Percentiles rank a stretch among this genome's conserved stretches.
Conservation (phyloP, 768 basidiomycete species). For the Thelephora ganbajun region DNA sequence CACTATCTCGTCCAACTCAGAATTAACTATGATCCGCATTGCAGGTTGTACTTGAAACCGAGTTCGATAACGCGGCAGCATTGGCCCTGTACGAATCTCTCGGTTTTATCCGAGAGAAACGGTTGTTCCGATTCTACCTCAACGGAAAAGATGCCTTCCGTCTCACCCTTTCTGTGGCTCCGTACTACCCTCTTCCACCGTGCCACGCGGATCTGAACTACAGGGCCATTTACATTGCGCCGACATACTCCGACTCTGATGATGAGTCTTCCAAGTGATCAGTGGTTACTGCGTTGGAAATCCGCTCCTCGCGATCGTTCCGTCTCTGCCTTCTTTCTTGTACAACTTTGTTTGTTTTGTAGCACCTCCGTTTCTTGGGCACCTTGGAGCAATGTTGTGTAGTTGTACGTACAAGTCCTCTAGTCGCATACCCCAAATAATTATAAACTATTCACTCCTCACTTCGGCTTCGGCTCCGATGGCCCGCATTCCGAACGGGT, state of each 20-base stretch:
- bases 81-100: constrained; percentile 82
- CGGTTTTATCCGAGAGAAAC: constrained; percentile 93
- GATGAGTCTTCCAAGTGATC: constrained; percentile 2
- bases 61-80: constrained; percentile 83
- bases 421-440: no score
- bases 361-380: no score
- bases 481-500: no score
- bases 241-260: neutral
- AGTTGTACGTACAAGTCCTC: no score
- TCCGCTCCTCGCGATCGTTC: no score
- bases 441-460: no score
- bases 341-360: no score
- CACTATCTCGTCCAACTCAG: neutral
- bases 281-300: no score
- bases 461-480: no score
- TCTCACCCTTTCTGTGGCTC: constrained; percentile 50
- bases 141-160: constrained; percentile 95
- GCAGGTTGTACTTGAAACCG: constrained; percentile 91
- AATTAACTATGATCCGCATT: neutral
- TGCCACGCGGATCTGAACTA: neutral
- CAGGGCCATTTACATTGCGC: neutral
- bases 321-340: no score
- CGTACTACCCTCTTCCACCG: neutral
- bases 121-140: constrained; percentile 88
- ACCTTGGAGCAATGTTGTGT: no score